Conservation (phyloP, 2,329 filamentous ascomycete species). For the Neocucurbitaria cava region DNA sequence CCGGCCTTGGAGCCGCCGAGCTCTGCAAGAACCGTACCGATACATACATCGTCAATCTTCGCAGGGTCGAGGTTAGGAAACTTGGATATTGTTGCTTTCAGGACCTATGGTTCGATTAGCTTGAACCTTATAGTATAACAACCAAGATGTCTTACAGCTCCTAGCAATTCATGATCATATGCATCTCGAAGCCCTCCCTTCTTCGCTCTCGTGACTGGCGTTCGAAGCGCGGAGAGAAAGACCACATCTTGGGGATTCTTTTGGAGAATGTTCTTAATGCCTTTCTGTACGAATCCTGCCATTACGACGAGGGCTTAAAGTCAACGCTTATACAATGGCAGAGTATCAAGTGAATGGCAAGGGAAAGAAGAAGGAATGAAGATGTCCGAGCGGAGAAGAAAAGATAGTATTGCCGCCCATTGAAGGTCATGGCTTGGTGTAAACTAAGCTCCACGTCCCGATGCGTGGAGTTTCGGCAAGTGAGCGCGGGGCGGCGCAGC, state of each 20-base stretch:
- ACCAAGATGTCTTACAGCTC: slow-evolving; percentile 54
- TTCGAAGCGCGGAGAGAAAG: slow-evolving; percentile 88
- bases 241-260: slow-evolving; percentile 84
- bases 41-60: slow-evolving; percentile 78
- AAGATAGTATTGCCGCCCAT: slow-evolving; percentile 14
- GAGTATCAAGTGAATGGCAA: slow-evolving; percentile 7
- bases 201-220: slow-evolving; percentile 82
- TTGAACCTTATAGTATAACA: slow-evolving; percentile 35
- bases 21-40: slow-evolving; percentile 89
- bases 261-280: slow-evolving; percentile 76
- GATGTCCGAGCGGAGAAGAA: slow-evolving; percentile 8
- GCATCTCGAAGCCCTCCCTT: slow-evolving; percentile 86
- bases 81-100: slow-evolving; percentile 72
- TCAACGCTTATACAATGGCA: slow-evolving; percentile 19
- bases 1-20: slow-evolving; percentile 90
- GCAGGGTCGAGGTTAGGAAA: slow-evolving; percentile 75
- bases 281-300: slow-evolving; percentile 60
- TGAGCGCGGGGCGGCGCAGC: slow-evolving; percentile 34
- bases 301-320: slow-evolving; percentile 35
- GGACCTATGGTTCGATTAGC: slow-evolving; percentile 48
- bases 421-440: slow-evolving; percentile 31
- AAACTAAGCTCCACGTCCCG: slow-evolving; percentile 34
- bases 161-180: slow-evolving; percentile 88
- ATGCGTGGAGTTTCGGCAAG: slow-evolving; percentile 45
- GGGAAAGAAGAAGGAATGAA: neutral